A percentile compares a stretch with the other conserved stretches of the same genome.
Evolutionary conservation across 176 grass and related monocot genomes (phyloP).

Genomic region (Tuctoria greenei): DNA sequence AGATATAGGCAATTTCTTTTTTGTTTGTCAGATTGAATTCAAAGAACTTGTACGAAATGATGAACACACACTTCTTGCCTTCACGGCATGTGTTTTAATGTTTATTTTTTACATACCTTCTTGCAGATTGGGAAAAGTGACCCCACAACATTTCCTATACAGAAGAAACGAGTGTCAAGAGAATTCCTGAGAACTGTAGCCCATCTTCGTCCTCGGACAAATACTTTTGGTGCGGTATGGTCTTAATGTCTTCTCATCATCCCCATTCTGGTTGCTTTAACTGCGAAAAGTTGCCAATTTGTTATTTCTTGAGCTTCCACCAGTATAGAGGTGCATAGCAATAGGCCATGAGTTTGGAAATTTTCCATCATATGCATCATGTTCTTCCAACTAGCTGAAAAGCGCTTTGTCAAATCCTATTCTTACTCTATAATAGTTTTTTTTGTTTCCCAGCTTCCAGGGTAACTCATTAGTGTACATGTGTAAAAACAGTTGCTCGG

Average conservation of each 20-base stretch:
- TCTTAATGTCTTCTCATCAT: slow-evolving; percentile 27
- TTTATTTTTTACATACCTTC: slow-evolving; percentile 29
- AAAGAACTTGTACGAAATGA: background rate
- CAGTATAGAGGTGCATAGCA: slow-evolving; percentile 10
- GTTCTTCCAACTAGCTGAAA: slow-evolving; percentile 7
- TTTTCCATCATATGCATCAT: background rate
- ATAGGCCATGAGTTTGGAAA: slow-evolving; percentile 10
- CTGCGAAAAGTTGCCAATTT: background rate
- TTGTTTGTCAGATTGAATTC: background rate
- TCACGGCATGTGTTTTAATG: slow-evolving; percentile 10
- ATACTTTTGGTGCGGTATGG: slow-evolving; percentile 93
- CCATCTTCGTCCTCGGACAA: slow-evolving; percentile 97
- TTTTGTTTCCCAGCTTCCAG: background rate
- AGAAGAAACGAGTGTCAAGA: slow-evolving; percentile 88
- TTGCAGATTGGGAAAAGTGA: slow-evolving; percentile 95
- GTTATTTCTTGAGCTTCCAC: background rate
- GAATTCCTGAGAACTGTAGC: slow-evolving; percentile 91
- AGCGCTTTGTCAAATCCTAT: background rate
- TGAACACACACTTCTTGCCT: background rate
- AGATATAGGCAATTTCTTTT: background rate
- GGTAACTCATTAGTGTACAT: slow-evolving; percentile 7
- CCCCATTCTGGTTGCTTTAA: background rate
- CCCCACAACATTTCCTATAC: slow-evolving; percentile 83
- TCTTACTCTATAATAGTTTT: background rate
- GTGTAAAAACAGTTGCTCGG: background rate